Base-by-base conservation (phyloP, 495 filamentous ascomycete genomes). In the Penicillium ochrochloron region DNA sequence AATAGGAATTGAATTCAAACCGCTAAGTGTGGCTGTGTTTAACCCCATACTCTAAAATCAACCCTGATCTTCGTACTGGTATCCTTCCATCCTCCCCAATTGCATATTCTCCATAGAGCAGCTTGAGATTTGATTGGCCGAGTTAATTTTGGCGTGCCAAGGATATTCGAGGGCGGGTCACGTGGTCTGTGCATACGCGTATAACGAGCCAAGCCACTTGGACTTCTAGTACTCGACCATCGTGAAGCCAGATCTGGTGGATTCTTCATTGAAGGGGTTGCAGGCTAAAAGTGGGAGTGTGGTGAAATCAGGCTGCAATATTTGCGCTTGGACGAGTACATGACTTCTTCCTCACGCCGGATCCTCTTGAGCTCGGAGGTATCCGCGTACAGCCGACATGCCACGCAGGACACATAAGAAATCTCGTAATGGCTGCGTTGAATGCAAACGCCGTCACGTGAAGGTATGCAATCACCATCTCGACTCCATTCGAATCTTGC, bases 391-490 rank as follows among this genome's bases (percentile, higher is more conserved):
- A 46, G 59, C 35, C 53, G 35, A 54, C 54, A 80, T 78, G 78
- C 69, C 70, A 19, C 76, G 75, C 23, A 68, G 73, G 64, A 60
- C 71, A 8, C 76, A 79, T 57, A 69, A 60, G 42, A 80, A 80
- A 48, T 78, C 74, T 33, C 68, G 75, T n/a, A 71, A 72, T 57
- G 78, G 76, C 29, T 79, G 75, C 57, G 31, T 72, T 9, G 72
- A 75, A 67, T 79, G 75, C 59, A 80, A 80, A 59, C 72, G 72
- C 51, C 75, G 75, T 23, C 76, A 77, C 37, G 69, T 79, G 39
- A 80, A 80, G 69, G 77, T 76, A 63, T 33, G 64, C 2, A 31
- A 37, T 1, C 19, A n/a, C 12, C 17, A 4, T 15, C 19, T 1
- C 15, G 27, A n/a, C 9, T 23, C n/a, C 29, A 35, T 25, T 44